Conservation (phyloP, 192 early-diverging fungal genomes). For the Lobulomyces angularis region DNA sequence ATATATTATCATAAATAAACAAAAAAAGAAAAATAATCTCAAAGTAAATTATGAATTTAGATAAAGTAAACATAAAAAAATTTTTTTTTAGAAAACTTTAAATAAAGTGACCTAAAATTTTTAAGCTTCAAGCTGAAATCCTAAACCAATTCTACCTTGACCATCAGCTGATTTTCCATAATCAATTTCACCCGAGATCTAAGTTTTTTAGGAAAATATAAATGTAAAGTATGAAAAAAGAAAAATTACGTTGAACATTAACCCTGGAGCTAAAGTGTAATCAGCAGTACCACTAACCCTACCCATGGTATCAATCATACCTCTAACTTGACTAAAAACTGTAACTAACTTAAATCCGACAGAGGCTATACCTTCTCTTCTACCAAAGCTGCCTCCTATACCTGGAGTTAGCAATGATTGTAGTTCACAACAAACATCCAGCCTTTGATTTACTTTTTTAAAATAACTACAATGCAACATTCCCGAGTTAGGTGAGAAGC, state of each 20-base stretch:
- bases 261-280: constrained; percentile 88
- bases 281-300: constrained; percentile 79
- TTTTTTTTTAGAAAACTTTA: too few relatives aligned
- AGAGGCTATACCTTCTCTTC: constrained; percentile 81
- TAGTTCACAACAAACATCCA: constrained; percentile 85
- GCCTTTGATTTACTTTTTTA: constrained; percentile 80
- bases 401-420: constrained; percentile 57
- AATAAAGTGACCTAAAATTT: too few relatives aligned
- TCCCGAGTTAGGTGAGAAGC: constrained; percentile 29
- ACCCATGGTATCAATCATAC: constrained; percentile 83
- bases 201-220: constrained; percentile 7
- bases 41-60: too few relatives aligned
- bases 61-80: too few relatives aligned
- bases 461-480: constrained; percentile 75
- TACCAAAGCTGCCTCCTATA: constrained; percentile 33
- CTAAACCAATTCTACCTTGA: constrained; percentile 55
- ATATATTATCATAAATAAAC: too few relatives aligned
- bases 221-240: constrained; percentile 10
- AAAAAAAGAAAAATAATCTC: too few relatives aligned
- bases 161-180: constrained; percentile 66
- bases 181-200: constrained; percentile 82
- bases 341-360: constrained; percentile 98
- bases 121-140: constrained; percentile 78
- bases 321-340: constrained; percentile 77
- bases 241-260: constrained; percentile 67